Base-by-base conservation (phyloP, 75 land plant species). In the Pinus albicaulis region DNA sequence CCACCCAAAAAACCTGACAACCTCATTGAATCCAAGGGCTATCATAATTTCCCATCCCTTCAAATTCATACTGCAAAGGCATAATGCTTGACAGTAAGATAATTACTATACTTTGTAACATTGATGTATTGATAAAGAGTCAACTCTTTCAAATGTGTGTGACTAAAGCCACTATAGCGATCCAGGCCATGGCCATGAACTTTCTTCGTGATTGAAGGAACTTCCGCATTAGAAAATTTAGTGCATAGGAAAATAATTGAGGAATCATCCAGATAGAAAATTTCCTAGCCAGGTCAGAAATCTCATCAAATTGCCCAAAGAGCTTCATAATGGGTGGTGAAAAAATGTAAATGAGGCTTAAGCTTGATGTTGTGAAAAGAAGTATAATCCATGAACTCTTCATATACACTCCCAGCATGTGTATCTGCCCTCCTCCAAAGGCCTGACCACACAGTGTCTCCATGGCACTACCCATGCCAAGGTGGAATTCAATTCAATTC, bases 381-480 rank as follows among this genome's bases (percentile, higher is more conserved):
- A 81, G 79, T 34, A 88, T 80, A 20, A 84, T 55, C 79, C 83
- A 76, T 3, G 87, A 87, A 41, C 86, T 71, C 57, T 88, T 87
- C 81, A 88, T 58, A 72, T 84, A 88, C 3, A 88, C 59, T 8
- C 89, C 89, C 4, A 87, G 79, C 86, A 87, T 83, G 41, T 76
- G 82, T 22, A 77, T 64, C 53, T 83, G 82, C 71, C 80, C 77
- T 52, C 80, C 86, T 5, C 89, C 86, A 59, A 31, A 81, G 44
- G 86, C 89, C 68, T 87, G 89, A 59, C 89, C 89, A 60, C 89
- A 87, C 14, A 87, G 65, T 17, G 89, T 87, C 71, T 87, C 60
- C n/a, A 87, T 57, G 4, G 84, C 89, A 57, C 83, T 81, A n/a
- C 83, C 89, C 87, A 88, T 81, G 8, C 89, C 89, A 14, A 88